Evolutionary conservation across 257 asterid genomes (phyloP).

Genomic region (Scutellaria barbata): DNA sequence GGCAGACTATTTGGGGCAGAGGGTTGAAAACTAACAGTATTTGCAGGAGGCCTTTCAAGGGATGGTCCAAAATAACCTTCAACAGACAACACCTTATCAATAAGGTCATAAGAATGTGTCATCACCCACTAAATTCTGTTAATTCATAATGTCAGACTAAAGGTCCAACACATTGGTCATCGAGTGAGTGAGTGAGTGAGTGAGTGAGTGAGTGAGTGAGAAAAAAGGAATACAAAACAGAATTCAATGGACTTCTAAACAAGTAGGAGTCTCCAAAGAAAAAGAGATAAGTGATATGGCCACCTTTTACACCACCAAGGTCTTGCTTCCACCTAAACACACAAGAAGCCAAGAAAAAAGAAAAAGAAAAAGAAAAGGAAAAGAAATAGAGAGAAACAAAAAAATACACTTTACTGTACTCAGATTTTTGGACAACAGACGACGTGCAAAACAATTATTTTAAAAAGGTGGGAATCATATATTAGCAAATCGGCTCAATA

Average conservation of each 20-base stretch:
- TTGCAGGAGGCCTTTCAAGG: conserved; percentile 47
- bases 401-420: background rate
- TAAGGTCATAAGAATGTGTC: background rate
- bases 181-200: background rate
- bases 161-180: conserved; percentile 19
- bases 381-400: background rate
- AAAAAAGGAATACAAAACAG: background rate
- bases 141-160: conserved; percentile 7
- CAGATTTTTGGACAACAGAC: background rate
- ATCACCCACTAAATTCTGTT: background rate
- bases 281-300: conserved; percentile 14
- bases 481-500: background rate
- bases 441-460: background rate
- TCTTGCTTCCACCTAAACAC: conserved; percentile 7
- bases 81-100: conserved; percentile 31
- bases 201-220: background rate
- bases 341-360: conserved; percentile 2
- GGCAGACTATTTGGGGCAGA: conserved; percentile 42
- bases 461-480: conserved; percentile 10
- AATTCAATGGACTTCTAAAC: conserved; percentile 9
- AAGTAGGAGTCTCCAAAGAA: conserved; percentile 1
- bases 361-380: background rate
- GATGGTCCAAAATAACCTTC: conserved; percentile 48
- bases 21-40: conserved; percentile 40
- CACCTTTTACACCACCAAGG: conserved; percentile 9